Evolutionary conservation across 2,329 filamentous ascomycete genomes (phyloP).

Genomic region (Verticillium tricorpus): DNA sequence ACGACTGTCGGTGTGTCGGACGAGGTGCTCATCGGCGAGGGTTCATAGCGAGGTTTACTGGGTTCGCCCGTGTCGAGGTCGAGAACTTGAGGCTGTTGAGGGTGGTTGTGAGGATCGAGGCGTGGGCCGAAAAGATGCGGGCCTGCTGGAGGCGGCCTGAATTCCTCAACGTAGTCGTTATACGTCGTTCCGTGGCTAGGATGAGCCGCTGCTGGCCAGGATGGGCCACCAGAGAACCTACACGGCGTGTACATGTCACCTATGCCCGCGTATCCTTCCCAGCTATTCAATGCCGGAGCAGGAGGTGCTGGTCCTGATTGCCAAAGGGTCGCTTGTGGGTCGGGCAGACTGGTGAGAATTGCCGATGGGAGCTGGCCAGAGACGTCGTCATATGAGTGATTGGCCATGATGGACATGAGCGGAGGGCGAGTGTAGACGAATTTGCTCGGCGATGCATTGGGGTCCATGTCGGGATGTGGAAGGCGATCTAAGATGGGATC

Average conservation of each 20-base stretch:
- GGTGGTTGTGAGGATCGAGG: not conserved
- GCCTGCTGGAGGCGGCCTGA: not conserved
- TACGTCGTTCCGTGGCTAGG: not conserved
- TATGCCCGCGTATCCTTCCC: not conserved
- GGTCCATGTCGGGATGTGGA: not conserved
- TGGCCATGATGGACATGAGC: not conserved
- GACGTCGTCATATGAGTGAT: not conserved
- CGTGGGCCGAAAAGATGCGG: not conserved
- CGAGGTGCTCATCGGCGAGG: conserved; percentile 5
- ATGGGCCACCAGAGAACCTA: too few species aligned
- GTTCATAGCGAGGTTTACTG: not conserved
- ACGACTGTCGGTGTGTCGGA: not conserved
- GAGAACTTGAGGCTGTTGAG: not conserved
- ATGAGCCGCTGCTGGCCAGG: not conserved
- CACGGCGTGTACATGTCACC: not conserved
- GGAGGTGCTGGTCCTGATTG: not conserved
- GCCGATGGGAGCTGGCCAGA: not conserved
- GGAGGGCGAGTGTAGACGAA: conserved; percentile 6
- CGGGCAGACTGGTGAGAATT: not conserved
- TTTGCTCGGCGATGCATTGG: conserved; percentile 3
- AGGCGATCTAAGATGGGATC: not conserved
- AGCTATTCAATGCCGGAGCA: not conserved
- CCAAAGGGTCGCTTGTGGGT: not conserved
- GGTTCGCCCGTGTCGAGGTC: not conserved
- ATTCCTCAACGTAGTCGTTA: not conserved